Percentiles rank a stretch among this genome's conserved stretches.
Conservation (phyloP, 208 protist species). For the Wallacemonas collosoma region DNA sequence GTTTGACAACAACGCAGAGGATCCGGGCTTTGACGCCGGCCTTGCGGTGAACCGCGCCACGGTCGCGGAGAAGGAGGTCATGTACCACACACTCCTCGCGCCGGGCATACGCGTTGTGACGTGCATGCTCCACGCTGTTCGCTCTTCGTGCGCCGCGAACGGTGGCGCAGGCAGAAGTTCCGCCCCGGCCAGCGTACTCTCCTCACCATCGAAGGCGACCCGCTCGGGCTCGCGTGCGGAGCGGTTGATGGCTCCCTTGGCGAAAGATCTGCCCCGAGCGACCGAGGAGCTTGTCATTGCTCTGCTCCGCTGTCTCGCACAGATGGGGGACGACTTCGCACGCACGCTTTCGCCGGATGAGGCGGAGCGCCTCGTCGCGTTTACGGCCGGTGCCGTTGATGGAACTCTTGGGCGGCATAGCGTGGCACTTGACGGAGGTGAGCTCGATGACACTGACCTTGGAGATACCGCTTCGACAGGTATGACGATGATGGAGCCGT, state of each 20-base stretch:
- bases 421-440: background rate
- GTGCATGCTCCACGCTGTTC: background rate
- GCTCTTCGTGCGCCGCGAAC: background rate
- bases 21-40: conserved; percentile 50
- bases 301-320: conserved; percentile 73
- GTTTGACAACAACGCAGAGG: conserved; percentile 76
- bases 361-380: conserved; percentile 37
- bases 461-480: too few relatives aligned
- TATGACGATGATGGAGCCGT: background rate
- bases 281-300: conserved; percentile 40
- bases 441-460: too few relatives aligned
- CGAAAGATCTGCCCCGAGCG: background rate
- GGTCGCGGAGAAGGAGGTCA: conserved; percentile 40
- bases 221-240: conserved; percentile 9
- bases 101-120: conserved; percentile 37
- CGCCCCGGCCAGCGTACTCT: conserved; percentile 1
- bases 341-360: conserved; percentile 18
- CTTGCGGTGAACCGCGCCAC: conserved; percentile 43
- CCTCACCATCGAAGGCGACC: conserved; percentile 1
- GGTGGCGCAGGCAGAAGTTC: background rate
- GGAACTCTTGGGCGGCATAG: conserved; percentile 16
- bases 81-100: conserved; percentile 48
- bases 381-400: conserved; percentile 33
- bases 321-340: conserved; percentile 70
- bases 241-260: background rate